Evolutionary conservation across 768 basidiomycete genomes (phyloP), one percentile per base, ranked within the genome.

Genomic region (Rhizopogon rudus): DNA sequence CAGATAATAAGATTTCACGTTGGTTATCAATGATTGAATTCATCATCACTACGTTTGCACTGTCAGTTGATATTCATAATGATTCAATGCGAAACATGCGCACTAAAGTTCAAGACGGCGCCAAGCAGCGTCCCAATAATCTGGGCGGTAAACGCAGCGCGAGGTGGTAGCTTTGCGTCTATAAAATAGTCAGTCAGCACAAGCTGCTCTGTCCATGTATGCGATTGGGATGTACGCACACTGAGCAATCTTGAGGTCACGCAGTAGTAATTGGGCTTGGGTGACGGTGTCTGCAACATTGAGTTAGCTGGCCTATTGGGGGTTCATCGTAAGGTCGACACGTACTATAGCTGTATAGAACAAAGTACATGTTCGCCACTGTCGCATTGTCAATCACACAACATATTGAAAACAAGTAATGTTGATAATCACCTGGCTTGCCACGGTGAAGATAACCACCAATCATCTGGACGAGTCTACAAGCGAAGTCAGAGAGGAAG

Each of bases 141-240:
- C 62, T 86, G 84, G 6, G 81, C 81, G 17, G 77, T 73, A 66
- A 87, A 86, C 2, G 84, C 81, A 35, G 78, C 78, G 8, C 83
- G 81, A 44, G 85, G 85, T 39, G 84, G 82, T 41, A 87, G 75
- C 69, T 86, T 86, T 22, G 77, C 57, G 52, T 71, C 68, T 69
- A 37, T 48, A 0, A 28, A 37, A 25, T 25, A 25, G 3, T 37
- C 3, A 33, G 35, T 37, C 35, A 35, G 35, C 8, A 33, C 6
- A 10, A 10, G 3, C 10, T 31, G n/a, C 10, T 33, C 39, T 37
- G 35, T 37, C 35, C 9, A 3, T 3, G 35, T 13, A 37, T 33
- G 13, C 35, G 12, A 10, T 13, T 12, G 13, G 39, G 6, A 12
- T 39, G 31, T 22, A n/a, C n/a, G 2, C 55, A 3, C 56, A 63